Conservation (phyloP, 2,329 filamentous ascomycete genomes). For the Metarhizium anisopliae region DNA sequence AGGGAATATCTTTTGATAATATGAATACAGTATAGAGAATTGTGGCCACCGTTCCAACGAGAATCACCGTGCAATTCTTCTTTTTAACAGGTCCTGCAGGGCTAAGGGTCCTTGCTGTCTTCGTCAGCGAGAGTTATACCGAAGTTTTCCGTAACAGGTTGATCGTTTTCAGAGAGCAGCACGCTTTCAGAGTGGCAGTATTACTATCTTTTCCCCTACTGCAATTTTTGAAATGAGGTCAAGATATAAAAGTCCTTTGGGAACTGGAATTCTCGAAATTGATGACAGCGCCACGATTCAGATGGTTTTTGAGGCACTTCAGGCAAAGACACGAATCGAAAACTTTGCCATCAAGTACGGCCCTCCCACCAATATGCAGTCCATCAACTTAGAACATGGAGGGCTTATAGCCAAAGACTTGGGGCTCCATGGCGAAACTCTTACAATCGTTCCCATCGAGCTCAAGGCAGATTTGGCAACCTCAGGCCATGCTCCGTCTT, state of each 20-base stretch:
- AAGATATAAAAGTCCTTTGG: constrained; percentile 65
- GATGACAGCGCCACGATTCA: constrained; percentile 57
- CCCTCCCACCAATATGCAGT: constrained; percentile 59
- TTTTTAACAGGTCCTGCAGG: too few species aligned
- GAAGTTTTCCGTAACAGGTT: too few species aligned
- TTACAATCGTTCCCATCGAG: constrained; percentile 39
- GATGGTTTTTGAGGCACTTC: constrained; percentile 52
- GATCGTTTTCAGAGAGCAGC: too few species aligned
- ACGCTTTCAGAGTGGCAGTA: too few species aligned
- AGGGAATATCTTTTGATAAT: too few species aligned
- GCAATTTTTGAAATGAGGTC: constrained; percentile 49
- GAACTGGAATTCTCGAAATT: constrained; percentile 61
- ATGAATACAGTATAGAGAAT: too few species aligned
- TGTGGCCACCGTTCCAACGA: too few species aligned
- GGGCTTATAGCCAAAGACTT: constrained; percentile 38
- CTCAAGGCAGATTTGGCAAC: constrained; percentile 6
- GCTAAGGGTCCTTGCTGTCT: too few species aligned
- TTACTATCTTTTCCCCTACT: neutral
- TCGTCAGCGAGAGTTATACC: too few species aligned
- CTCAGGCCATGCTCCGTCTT: neutral
- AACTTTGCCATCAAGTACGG: constrained; percentile 75
- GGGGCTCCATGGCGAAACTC: constrained; percentile 39
- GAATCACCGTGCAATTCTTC: too few species aligned
- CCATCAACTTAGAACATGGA: constrained; percentile 51
- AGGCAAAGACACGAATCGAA: constrained; percentile 52